These are phyloP conservation scores for Komagataella ulmi DNA, from an alignment of 805 yeast genomes.

Conservation along the genomic window DNA sequence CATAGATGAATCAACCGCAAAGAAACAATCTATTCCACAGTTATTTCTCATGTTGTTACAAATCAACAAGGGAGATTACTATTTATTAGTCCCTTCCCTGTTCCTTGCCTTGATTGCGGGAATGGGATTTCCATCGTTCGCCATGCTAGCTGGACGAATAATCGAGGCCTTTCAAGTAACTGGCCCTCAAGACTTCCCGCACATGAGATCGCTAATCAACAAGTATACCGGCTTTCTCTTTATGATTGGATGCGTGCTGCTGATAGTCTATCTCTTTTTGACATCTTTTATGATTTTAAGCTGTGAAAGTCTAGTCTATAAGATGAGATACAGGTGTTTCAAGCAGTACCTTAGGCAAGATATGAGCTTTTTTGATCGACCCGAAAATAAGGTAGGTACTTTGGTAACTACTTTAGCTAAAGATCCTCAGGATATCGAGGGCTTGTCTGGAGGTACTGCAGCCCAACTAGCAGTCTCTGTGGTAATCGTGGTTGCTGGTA, in stretches of 20 bases:
- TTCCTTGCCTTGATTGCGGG: neutral
- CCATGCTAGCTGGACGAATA: neutral
- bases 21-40: neutral
- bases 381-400: neutral
- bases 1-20: neutral
- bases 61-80: neutral
- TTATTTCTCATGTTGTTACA: neutral
- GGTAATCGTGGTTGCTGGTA: neutral
- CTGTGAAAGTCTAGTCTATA: neutral
- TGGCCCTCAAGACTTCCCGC: neutral
- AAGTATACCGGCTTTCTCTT: neutral
- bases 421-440: neutral
- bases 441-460: neutral
- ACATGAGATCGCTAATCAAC: neutral
- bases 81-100: neutral
- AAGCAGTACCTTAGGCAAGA: neutral
- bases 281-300: neutral
- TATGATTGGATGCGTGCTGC: neutral
- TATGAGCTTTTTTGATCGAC: neutral
- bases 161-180: neutral
- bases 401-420: neutral
- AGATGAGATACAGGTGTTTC: neutral
- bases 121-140: neutral
- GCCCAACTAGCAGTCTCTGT: neutral
- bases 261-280: neutral